Base-by-base conservation (phyloP, 805 yeast species). In the Metschnikowia gelsemii region DNA sequence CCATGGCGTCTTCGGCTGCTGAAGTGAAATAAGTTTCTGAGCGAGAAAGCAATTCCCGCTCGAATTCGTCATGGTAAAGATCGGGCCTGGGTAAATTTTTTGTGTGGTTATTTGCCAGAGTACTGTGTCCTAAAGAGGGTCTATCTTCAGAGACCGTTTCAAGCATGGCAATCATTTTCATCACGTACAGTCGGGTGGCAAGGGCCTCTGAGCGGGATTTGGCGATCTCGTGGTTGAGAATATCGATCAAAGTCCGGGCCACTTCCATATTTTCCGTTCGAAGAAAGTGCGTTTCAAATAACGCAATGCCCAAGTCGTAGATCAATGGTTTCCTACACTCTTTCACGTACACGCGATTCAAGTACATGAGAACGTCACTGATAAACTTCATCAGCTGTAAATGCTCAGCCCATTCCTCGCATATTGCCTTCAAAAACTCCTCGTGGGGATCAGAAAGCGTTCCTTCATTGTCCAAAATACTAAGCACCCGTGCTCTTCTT, bases 321-420 rank as follows among this genome's bases (percentile, higher is more conserved):
- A 84, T 72, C 43, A 81, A 65, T 3, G 84, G 79, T 37, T 79
- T 64, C 51, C 78, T 81, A 41, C 72, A 68, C 49, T 84, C 90
- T 50, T 79, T 81, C 20, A 89, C 85, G 52, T 85, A 88, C 0
- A 87, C 96, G 32, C 95, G 74, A 57, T 89, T 95, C 57, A 90
- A 62, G 56, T 89, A 89, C 85, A 89, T 82, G 57, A 87, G 66
- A 3, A 89, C 86, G 59, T 90, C 96, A 52, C 90, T 77, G 32
- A 87, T 76, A 74, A 87, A 79, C 48, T 86, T 73, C 82, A 87
- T 84, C 35, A 84, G 73, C 28, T 80, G 71, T 27, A 81, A 60
- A 57, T 85, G 91, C 35, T 81, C 87, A 26, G 77, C 72, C 96
- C 96, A 89, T 41, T 74, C 76, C 3, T 44, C 37, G 2, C 69